Evolutionary conservation across 768 basidiomycete genomes (phyloP).

Genomic region (Amanita rimosa): DNA sequence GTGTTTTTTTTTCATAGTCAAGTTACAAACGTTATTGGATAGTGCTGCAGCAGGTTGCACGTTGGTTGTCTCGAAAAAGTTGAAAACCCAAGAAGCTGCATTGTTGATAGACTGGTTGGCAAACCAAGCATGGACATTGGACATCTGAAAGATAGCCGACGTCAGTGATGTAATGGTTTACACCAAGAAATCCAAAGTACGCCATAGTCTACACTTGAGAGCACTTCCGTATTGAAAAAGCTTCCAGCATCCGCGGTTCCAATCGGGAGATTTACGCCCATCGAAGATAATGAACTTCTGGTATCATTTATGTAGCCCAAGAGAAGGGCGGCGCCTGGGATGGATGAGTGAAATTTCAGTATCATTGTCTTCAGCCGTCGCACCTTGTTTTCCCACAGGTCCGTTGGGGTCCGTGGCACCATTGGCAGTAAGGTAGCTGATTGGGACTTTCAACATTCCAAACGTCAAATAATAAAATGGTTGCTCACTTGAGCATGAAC

Average conservation of each 20-base stretch:
- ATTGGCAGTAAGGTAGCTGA: slow-evolving; percentile 45
- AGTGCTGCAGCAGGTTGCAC: slow-evolving; percentile 44
- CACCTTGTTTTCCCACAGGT: slow-evolving; percentile 35
- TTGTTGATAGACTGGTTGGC: slow-evolving; percentile 57
- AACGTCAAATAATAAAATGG: neutral
- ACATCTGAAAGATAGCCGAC: slow-evolving; percentile 36
- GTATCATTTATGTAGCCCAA: slow-evolving; percentile 59
- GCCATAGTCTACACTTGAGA: slow-evolving; percentile 55
- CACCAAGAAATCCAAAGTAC: slow-evolving; percentile 24
- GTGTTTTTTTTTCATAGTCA: neutral
- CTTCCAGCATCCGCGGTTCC: slow-evolving; percentile 84
- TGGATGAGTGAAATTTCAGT: neutral
- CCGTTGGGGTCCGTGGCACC: slow-evolving; percentile 45
- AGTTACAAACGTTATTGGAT: slow-evolving; percentile 38
- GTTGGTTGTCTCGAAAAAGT: slow-evolving; percentile 67
- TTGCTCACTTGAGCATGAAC: slow-evolving; percentile 64
- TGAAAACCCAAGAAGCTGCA: slow-evolving; percentile 76
- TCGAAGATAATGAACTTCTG: slow-evolving; percentile 31
- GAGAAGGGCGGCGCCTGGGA: slow-evolving; percentile 47
- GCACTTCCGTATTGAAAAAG: slow-evolving; percentile 63
- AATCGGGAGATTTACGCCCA: slow-evolving; percentile 51
- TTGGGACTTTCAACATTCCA: neutral
- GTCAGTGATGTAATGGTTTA: neutral
- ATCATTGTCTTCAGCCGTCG: neutral
- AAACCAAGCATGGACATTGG: slow-evolving; percentile 96